phyloP scores from a whole-genome alignment of 768 basidiomycete species.

The Leccinum barrowsii region DNA sequence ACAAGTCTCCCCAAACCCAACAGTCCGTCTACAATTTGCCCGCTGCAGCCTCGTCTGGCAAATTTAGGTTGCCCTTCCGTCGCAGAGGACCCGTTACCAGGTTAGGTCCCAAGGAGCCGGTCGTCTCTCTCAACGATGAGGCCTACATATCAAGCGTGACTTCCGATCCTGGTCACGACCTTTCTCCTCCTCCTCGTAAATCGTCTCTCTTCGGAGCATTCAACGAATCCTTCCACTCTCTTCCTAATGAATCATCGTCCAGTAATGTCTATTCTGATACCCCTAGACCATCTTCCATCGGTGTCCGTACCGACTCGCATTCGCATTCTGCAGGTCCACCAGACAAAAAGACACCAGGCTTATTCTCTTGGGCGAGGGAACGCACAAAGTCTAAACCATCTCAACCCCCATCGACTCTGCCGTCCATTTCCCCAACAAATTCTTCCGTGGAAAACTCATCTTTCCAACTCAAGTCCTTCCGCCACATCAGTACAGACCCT shows the following conservation, averaged over 20 bases:
- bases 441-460: constrained; percentile 27
- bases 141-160: constrained; percentile 36
- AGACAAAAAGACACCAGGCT: constrained; percentile 34
- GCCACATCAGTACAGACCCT: constrained; percentile 55
- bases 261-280: constrained; percentile 17
- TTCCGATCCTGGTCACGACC: constrained; percentile 43
- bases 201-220: constrained; percentile 62
- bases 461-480: constrained; percentile 74
- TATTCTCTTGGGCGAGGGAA: constrained; percentile 35
- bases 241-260: constrained; percentile 44
- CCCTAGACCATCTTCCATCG: constrained; percentile 15
- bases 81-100: constrained; percentile 29
- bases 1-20: constrained; percentile 12
- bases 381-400: constrained; percentile 35
- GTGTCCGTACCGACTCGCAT: constrained; percentile 9
- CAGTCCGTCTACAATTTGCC: constrained; percentile 22
- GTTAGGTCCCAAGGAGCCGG: constrained; percentile 5
- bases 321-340: constrained; percentile 16
- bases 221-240: constrained; percentile 55
- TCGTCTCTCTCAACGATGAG: constrained; percentile 22
- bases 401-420: constrained; percentile 33
- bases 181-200: constrained; percentile 59
- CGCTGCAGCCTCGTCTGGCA: constrained; percentile 38
- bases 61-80: constrained; percentile 43
- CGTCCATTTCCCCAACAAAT: constrained; percentile 26